Evolutionary conservation across 2,329 filamentous ascomycete species (phyloP).

Genomic region (Ascochyta clinopodiicola): DNA sequence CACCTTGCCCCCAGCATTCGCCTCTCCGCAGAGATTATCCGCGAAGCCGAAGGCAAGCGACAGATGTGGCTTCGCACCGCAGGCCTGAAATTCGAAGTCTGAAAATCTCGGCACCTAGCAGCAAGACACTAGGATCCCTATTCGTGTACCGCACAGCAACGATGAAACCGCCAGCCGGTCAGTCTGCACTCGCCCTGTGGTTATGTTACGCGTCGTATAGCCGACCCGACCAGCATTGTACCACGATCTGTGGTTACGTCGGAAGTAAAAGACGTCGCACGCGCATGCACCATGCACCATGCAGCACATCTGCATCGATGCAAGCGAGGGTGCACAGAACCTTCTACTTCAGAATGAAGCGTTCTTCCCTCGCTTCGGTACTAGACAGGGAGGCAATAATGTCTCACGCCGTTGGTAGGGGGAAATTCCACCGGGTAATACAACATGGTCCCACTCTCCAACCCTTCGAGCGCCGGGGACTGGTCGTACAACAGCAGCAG

Average conservation of each 20-base stretch:
- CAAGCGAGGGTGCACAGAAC: constrained; percentile 6
- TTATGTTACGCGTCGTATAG: not conserved
- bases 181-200: not conserved
- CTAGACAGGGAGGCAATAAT: not conserved
- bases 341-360: not conserved
- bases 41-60: constrained; percentile 75
- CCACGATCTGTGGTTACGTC: no score
- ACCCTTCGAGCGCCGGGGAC: not conserved
- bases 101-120: constrained; percentile 18
- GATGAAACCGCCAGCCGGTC: not conserved
- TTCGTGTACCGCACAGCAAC: not conserved
- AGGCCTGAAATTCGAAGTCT: constrained; percentile 48
- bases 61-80: constrained; percentile 62
- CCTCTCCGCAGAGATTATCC: constrained; percentile 79
- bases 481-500: not conserved
- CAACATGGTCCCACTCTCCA: not conserved
- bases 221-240: not conserved
- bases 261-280: not conserved
- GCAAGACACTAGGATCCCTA: not conserved
- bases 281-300: not conserved
- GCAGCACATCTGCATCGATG: not conserved
- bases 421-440: constrained; percentile 11
- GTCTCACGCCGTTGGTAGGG: not conserved
- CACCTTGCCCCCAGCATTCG: constrained; percentile 77
- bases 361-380: not conserved